These are phyloP conservation scores for Termitomyces sp. DNA, from an alignment of 1,284 basidiomycete species.

Conservation along the genomic window DNA sequence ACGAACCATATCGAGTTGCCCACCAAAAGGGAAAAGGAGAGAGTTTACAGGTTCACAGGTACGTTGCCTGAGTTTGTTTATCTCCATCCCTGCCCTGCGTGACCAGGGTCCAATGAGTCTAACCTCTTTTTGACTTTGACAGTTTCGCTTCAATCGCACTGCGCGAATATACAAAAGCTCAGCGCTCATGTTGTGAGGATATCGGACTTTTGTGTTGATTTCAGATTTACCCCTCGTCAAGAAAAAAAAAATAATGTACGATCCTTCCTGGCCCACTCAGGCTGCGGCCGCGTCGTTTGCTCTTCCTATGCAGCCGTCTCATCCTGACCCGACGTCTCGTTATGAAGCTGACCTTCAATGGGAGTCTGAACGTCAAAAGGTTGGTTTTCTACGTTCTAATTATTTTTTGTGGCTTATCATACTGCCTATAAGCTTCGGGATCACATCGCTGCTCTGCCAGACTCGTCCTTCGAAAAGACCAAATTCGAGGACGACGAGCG, in stretches of 20 bases:
- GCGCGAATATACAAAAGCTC: not conserved
- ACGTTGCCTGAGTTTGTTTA: not conserved
- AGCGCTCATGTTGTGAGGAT: not conserved
- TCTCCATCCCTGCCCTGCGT: not conserved
- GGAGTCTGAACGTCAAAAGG: slow-evolving; percentile 8
- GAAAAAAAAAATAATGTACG: not conserved
- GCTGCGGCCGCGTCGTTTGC: not conserved
- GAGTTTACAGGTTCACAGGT: not conserved
- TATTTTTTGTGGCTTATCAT: not conserved
- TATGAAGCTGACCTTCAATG: slow-evolving; percentile 8
- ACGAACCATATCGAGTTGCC: not conserved
- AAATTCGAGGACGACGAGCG: slow-evolving; percentile 14
- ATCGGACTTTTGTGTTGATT: too few relatives aligned
- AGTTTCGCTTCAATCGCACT: not conserved
- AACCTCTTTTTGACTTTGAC: slow-evolving; percentile 7
- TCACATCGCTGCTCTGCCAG: not conserved
- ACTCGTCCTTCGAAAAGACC: slow-evolving; percentile 14
- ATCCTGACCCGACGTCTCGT: not conserved
- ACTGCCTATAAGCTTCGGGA: slow-evolving; percentile 2
- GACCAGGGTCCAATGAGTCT: slow-evolving; percentile 7
- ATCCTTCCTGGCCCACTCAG: not conserved
- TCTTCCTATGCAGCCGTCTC: not conserved
- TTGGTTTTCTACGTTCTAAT: not conserved
- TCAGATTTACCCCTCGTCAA: not conserved
- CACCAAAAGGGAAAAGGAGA: slow-evolving; percentile 1